Percentiles rank a stretch among this genome's conserved stretches.
These are phyloP conservation scores for Tagetes erecta DNA, from an alignment of 129 eudicot genomes.

Conservation along the genomic window DNA sequence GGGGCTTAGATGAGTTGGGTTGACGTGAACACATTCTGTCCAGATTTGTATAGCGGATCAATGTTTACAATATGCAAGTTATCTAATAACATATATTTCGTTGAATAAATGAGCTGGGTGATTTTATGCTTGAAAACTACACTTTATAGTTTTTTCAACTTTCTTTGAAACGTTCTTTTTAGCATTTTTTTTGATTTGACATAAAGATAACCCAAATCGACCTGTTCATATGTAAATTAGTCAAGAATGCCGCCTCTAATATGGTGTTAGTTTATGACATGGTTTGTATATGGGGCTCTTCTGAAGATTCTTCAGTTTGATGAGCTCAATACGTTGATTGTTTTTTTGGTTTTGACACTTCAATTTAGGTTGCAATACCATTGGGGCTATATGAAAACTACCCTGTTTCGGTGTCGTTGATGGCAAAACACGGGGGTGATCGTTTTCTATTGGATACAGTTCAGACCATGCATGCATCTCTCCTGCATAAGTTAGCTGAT, in stretches of 20 bases:
- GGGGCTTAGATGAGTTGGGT: not conserved
- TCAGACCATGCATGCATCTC: slow-evolving; percentile 56
- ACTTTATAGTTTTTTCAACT: not conserved
- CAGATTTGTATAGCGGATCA: not conserved
- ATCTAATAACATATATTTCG: not conserved
- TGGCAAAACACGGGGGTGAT: slow-evolving; percentile 92
- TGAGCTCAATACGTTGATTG: slow-evolving; percentile 1
- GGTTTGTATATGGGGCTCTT: not conserved
- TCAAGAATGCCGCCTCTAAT: not conserved
- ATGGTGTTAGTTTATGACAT: not conserved
- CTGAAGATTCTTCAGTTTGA: slow-evolving; percentile 5
- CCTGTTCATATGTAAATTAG: not conserved
- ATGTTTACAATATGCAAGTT: not conserved
- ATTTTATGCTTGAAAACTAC: not conserved
- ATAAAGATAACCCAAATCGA: not conserved
- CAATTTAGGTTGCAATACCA: slow-evolving; percentile 64
- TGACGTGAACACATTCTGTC: not conserved
- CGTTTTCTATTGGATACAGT: slow-evolving; percentile 73
- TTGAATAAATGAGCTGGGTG: not conserved
- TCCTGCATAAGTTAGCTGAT: slow-evolving; percentile 52
- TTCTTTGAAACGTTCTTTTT: not conserved
- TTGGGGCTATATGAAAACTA: slow-evolving; percentile 68
- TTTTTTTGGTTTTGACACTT: not conserved
- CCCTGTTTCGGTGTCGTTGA: slow-evolving; percentile 76
- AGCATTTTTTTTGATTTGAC: not conserved